Evolutionary conservation across 352 stramenopile species (phyloP).

Genomic region (Phytopythium sindhum): DNA sequence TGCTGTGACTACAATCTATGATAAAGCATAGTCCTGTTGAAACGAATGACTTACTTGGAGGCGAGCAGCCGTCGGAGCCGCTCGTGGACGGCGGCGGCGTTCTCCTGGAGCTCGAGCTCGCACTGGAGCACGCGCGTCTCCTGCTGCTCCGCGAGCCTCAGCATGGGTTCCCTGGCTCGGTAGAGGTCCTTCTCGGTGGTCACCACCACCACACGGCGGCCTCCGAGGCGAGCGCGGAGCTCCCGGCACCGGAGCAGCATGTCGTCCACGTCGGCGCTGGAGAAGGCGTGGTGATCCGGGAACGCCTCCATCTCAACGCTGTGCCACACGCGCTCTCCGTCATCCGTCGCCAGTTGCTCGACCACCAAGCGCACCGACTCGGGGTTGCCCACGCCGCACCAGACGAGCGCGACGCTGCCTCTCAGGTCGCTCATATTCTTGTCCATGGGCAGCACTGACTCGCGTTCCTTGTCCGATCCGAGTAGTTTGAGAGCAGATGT

Average conservation of each 20-base stretch:
- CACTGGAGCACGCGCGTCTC: conserved; percentile 29
- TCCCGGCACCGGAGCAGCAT: conserved; percentile 15
- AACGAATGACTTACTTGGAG: neutral
- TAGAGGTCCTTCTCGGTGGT: conserved; percentile 65
- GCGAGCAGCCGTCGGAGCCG: conserved; percentile 7
- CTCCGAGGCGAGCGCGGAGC: neutral
- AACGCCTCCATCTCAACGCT: conserved; percentile 42
- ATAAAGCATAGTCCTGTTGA: neutral
- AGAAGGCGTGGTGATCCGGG: conserved; percentile 62
- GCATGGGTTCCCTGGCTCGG: conserved; percentile 6
- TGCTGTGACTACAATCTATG: neutral
- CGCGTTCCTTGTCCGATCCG: neutral
- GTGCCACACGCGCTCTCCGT: conserved; percentile 11
- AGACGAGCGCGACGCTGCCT: conserved; percentile 27
- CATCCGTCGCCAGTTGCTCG: conserved; percentile 12
- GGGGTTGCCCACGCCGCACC: conserved; percentile 69
- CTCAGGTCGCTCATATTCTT: conserved; percentile 3
- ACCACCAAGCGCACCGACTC: conserved; percentile 51
- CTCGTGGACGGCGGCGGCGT: conserved; percentile 13
- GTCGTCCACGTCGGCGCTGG: conserved; percentile 26
- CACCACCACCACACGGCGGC: conserved; percentile 32
- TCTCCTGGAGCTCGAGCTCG: conserved; percentile 35
- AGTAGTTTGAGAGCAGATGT: conserved; percentile 10
- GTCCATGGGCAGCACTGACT: neutral
- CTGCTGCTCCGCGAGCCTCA: conserved; percentile 2